Evolutionary conservation across 345 rosid species (phyloP).

Genomic region (Kandelia obovata): DNA sequence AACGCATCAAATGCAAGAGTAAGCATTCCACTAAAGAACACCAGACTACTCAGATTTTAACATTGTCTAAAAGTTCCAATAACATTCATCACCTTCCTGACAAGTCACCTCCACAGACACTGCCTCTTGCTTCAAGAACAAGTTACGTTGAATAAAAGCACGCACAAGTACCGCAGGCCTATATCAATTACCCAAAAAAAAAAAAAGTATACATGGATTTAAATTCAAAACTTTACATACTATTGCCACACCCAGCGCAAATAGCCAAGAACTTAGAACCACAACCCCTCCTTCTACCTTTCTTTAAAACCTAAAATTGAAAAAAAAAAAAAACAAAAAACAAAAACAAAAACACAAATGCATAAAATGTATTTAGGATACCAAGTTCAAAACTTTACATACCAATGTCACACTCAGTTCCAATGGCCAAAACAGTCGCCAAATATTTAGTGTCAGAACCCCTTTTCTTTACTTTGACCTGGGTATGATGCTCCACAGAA

Average conservation of each 20-base stretch:
- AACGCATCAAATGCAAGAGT: neutral
- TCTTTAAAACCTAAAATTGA: neutral
- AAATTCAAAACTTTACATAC: too few species aligned
- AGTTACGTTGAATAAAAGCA: neutral
- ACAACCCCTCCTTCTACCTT: too few species aligned
- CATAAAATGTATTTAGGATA: neutral
- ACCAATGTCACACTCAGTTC: conserved; percentile 94
- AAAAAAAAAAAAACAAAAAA: neutral
- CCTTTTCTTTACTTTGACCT: conserved; percentile 84
- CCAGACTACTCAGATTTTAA: too few species aligned
- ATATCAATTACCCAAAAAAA: too few species aligned
- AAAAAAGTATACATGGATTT: too few species aligned
- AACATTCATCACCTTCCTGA: neutral
- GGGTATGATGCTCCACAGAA: conserved; percentile 90
- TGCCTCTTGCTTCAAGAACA: neutral
- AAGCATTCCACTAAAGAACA: neutral
- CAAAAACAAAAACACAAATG: neutral
- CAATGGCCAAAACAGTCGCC: conserved; percentile 86
- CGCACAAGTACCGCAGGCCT: neutral
- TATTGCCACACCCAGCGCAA: too few species aligned
- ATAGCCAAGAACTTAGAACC: too few species aligned
- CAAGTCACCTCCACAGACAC: neutral
- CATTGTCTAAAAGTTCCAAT: neutral
- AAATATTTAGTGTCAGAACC: conserved; percentile 88
- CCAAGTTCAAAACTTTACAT: conserved; percentile 5